Conservation (phyloP, 495 filamentous ascomycete genomes). For the Glarea lozoyensis region DNA sequence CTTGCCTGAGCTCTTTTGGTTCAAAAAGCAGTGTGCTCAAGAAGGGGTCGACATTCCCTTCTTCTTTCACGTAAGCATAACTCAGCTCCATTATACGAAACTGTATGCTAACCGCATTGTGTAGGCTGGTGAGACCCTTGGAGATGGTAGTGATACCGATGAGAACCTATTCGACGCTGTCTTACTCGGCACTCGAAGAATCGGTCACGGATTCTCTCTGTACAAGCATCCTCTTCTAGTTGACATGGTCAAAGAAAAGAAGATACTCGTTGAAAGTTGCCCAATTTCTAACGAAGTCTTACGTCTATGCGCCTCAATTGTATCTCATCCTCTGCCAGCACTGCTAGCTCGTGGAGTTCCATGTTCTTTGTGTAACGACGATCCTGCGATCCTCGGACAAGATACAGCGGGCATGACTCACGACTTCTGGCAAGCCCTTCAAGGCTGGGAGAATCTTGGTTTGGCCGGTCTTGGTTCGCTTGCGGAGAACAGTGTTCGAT, state of each 20-base stretch:
- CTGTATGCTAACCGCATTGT: not conserved
- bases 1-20: conserved; percentile 83
- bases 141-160: conserved; percentile 66
- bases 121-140: conserved; percentile 65
- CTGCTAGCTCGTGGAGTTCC: conserved; percentile 77
- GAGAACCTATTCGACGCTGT: conserved; percentile 87
- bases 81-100: not conserved
- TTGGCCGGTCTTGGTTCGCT: conserved; percentile 73
- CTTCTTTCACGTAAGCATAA: conserved; percentile 63
- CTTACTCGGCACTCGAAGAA: conserved; percentile 75
- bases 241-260: conserved; percentile 77
- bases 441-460: conserved; percentile 59
- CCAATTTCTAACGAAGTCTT: conserved; percentile 80
- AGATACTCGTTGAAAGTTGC: conserved; percentile 80
- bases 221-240: conserved; percentile 88
- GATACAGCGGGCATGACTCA: conserved; percentile 69
- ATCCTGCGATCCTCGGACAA: conserved; percentile 74
- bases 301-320: conserved; percentile 64
- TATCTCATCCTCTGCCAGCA: conserved; percentile 74
- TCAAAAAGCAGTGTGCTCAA: conserved; percentile 72
- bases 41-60: conserved; percentile 83
- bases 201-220: conserved; percentile 80
- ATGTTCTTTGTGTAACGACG: conserved; percentile 73
- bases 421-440: conserved; percentile 84
- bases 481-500: conserved; percentile 86